Evolutionary conservation across 805 yeast species (phyloP).

Genomic region (Yamadazyma scolyti): DNA sequence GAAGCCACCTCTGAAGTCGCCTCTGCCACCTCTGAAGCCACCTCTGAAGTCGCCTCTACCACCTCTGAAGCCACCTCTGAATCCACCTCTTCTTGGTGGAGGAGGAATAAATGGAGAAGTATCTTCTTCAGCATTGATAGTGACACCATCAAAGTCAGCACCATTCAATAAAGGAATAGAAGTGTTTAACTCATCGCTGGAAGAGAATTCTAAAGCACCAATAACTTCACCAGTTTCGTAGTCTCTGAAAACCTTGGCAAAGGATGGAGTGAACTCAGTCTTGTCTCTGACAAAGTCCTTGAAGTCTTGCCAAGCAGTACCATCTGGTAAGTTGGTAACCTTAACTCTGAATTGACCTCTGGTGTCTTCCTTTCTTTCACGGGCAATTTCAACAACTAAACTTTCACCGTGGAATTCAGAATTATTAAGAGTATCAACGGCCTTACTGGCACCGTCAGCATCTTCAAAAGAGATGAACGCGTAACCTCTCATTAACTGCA

Average conservation of each 20-base stretch:
- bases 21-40: constrained; percentile 36
- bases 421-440: constrained; percentile 44
- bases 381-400: constrained; percentile 52
- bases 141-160: constrained; percentile 65
- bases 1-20: constrained; percentile 29
- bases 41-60: constrained; percentile 36
- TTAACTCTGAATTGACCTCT: constrained; percentile 74
- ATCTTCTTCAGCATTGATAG: constrained; percentile 76
- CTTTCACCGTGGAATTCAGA: constrained; percentile 48
- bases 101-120: constrained; percentile 55
- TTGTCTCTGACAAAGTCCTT: constrained; percentile 87
- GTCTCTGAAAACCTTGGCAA: constrained; percentile 49
- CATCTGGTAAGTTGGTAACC: constrained; percentile 67
- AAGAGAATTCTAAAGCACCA: constrained; percentile 52
- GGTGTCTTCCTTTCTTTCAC: constrained; percentile 53
- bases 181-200: constrained; percentile 70
- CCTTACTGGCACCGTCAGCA: constrained; percentile 49
- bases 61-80: constrained; percentile 16
- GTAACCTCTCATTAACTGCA: constrained; percentile 73
- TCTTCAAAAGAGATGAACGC: constrained; percentile 86
- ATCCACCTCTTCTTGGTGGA: constrained; percentile 42
- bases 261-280: constrained; percentile 60
- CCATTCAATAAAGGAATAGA: constrained; percentile 75
- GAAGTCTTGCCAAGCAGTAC: constrained; percentile 82
- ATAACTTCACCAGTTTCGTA: constrained; percentile 42